These are phyloP conservation scores for Fusarium proliferatum DNA, from an alignment of 2,329 filamentous ascomycete species.

Conservation along the genomic window DNA sequence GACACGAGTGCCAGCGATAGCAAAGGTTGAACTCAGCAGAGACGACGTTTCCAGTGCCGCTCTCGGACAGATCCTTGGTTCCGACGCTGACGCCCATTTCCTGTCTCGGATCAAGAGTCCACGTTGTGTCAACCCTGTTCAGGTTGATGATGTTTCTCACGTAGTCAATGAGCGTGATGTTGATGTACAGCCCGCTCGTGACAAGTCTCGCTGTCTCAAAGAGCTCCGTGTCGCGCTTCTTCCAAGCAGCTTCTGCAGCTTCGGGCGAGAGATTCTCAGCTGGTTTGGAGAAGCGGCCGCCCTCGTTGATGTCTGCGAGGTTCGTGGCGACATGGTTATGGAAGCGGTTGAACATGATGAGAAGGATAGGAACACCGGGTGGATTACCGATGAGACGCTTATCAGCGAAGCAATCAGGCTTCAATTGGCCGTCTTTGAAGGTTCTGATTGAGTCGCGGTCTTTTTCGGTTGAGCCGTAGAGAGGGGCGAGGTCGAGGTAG, in stretches of 20 bases:
- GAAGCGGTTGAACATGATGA: slow-evolving; percentile 85
- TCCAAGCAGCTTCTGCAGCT: slow-evolving; percentile 64
- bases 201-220: slow-evolving; percentile 84
- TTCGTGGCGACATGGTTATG: slow-evolving; percentile 88
- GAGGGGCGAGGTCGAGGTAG: slow-evolving; percentile 76
- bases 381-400: slow-evolving; percentile 77
- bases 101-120: slow-evolving; percentile 82
- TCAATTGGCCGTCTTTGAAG: slow-evolving; percentile 76
- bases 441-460: slow-evolving; percentile 76
- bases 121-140: slow-evolving; percentile 72
- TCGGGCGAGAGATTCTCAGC: slow-evolving; percentile 60
- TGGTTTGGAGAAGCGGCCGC: slow-evolving; percentile 79
- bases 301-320: slow-evolving; percentile 87
- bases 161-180: slow-evolving; percentile 82
- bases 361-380: slow-evolving; percentile 75
- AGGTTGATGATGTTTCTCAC: slow-evolving; percentile 79
- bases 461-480: slow-evolving; percentile 76
- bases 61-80: slow-evolving; percentile 69
- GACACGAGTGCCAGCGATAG: slow-evolving; percentile 88
- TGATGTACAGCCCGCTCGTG: slow-evolving; percentile 80
- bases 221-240: slow-evolving; percentile 79
- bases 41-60: slow-evolving; percentile 83
- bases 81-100: slow-evolving; percentile 69
- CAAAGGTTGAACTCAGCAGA: slow-evolving; percentile 91
- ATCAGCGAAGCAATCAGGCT: slow-evolving; percentile 78